phyloP scores from a whole-genome alignment of 768 basidiomycete species.

The Boletus rufocinnamomeus region DNA sequence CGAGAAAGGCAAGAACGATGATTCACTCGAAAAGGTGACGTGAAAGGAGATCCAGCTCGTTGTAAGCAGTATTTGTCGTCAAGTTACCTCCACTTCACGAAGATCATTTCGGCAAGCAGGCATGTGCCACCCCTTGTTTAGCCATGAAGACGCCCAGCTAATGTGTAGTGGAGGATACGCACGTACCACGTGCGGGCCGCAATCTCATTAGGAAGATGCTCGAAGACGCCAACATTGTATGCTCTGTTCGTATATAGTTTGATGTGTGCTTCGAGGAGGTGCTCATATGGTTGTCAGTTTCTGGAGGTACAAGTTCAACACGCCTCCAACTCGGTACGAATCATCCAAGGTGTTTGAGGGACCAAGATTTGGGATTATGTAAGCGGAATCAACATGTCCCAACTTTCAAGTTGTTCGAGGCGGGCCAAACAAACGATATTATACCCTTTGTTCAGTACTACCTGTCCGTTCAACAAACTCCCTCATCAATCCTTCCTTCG shows the following conservation, averaged over 20 bases:
- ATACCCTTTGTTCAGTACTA: no score
- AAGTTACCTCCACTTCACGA: not conserved
- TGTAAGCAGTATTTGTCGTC: slow-evolving; percentile 43
- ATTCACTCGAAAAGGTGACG: slow-evolving; percentile 78
- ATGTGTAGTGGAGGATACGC: slow-evolving; percentile 67
- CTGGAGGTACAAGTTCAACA: slow-evolving; percentile 97
- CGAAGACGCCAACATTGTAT: slow-evolving; percentile 74
- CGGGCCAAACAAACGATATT: no score
- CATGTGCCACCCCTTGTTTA: slow-evolving; percentile 25
- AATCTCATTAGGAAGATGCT: slow-evolving; percentile 81
- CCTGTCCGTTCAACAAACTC: no score
- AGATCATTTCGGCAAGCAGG: slow-evolving; percentile 78
- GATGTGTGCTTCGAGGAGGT: not conserved
- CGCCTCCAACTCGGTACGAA: slow-evolving; percentile 93
- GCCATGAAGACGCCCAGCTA: not conserved
- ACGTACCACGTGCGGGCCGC: slow-evolving; percentile 85
- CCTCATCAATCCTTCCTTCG: no score
- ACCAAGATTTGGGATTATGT: no score
- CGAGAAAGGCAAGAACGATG: slow-evolving; percentile 81
- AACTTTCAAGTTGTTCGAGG: no score
- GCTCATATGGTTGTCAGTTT: slow-evolving; percentile 52
- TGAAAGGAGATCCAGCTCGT: slow-evolving; percentile 89
- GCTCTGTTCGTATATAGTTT: slow-evolving; percentile 58
- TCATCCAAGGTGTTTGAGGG: slow-evolving; percentile 89
- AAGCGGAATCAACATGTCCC: no score